Conservation (phyloP, 495 filamentous ascomycete species). For the Podospora conica region DNA sequence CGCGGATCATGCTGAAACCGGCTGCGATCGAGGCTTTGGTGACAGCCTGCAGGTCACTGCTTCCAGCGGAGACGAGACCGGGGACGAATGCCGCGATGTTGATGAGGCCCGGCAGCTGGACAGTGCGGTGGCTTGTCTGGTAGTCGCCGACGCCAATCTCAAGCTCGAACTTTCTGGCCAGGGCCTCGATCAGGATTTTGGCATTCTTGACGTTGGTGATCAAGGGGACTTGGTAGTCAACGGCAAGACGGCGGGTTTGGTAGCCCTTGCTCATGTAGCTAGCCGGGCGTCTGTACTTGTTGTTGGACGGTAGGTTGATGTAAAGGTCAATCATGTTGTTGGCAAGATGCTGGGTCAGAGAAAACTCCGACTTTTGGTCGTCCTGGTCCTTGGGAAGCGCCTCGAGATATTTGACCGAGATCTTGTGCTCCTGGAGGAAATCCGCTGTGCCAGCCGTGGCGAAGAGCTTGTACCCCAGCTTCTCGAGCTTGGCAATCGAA, state of each 20-base stretch:
- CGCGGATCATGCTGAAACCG: conserved; percentile 78
- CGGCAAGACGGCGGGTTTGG: conserved; percentile 90
- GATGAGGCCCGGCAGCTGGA: conserved; percentile 69
- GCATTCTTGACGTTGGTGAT: conserved; percentile 99
- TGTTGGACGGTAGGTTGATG: conserved; percentile 97
- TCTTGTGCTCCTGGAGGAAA: conserved; percentile 84
- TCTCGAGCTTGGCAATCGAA: conserved; percentile 78
- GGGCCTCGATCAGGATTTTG: conserved; percentile 91
- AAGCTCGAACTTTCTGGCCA: conserved; percentile 79
- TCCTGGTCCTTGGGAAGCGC: conserved; percentile 60
- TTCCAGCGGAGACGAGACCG: conserved; percentile 56
- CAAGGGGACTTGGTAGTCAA: conserved; percentile 95
- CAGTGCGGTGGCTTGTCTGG: conserved; percentile 77
- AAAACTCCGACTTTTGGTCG: conserved; percentile 91
- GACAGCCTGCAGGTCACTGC: conserved; percentile 62
- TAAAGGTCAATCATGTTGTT: conserved; percentile 98
- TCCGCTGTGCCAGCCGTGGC: conserved; percentile 94
- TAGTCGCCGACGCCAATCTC: conserved; percentile 77
- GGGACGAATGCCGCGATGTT: conserved; percentile 79
- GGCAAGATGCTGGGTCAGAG: conserved; percentile 86
- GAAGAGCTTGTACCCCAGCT: conserved; percentile 88
- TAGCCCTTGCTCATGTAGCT: conserved; percentile 99
- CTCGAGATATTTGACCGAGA: conserved; percentile 88
- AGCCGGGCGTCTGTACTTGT: conserved; percentile 88
- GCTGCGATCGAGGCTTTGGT: conserved; percentile 69